phyloP scores from a whole-genome alignment of 179 eudicot species.

The Beta lomatogona region DNA sequence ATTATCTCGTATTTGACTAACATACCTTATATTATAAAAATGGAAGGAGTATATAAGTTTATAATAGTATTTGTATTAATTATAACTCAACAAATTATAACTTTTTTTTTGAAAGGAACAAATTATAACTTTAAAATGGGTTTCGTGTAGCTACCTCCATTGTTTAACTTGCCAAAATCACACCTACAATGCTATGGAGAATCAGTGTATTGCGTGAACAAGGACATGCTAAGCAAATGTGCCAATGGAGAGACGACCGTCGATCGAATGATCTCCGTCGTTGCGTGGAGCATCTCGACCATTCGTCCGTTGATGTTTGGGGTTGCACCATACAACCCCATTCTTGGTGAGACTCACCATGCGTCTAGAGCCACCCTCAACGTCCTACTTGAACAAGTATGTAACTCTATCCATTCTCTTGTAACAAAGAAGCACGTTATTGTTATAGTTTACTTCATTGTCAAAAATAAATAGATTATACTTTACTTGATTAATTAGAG shows the following conservation, averaged over 20 bases:
- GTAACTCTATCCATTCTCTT: neutral
- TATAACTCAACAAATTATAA: neutral
- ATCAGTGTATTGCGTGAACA: conserved; percentile 49
- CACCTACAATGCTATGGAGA: conserved; percentile 84
- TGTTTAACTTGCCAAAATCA: conserved; percentile 81
- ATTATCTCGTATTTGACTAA: too few relatives aligned
- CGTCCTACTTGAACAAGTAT: conserved; percentile 81
- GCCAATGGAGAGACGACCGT: conserved; percentile 40
- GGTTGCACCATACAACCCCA: conserved; percentile 76
- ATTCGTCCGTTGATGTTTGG: conserved; percentile 68
- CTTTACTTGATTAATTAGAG: too few relatives aligned
- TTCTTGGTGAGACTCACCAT: conserved; percentile 92
- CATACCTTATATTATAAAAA: too few relatives aligned
- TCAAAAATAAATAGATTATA: too few relatives aligned
- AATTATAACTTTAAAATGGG: neutral
- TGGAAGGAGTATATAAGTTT: too few relatives aligned
- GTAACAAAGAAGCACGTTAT: neutral
- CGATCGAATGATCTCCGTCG: conserved; percentile 56
- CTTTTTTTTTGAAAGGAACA: too few relatives aligned
- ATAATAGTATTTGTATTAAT: too few relatives aligned
- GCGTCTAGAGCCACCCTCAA: conserved; percentile 64
- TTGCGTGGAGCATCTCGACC: conserved; percentile 74
- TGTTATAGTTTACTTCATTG: too few relatives aligned
- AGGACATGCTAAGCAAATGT: conserved; percentile 58
- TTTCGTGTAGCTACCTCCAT: conserved; percentile 64